A percentile compares a stretch with the other conserved stretches of the same genome.
Conservation (phyloP, 495 filamentous ascomycete species). For the Podospora anserina region DNA sequence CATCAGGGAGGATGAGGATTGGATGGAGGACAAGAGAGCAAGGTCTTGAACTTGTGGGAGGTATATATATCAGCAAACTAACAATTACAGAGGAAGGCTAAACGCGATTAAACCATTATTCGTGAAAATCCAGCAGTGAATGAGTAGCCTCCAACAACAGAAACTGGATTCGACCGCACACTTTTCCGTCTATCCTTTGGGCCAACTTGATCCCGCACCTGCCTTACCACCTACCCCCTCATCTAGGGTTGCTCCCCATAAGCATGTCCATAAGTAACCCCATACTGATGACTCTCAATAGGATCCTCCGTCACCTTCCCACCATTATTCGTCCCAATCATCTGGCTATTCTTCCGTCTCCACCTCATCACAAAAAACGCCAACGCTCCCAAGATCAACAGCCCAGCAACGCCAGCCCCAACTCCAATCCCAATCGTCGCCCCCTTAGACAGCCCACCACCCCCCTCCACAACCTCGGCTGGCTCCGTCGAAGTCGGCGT, state of each 20-base stretch:
- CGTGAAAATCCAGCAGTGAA: neutral
- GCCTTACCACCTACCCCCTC: neutral
- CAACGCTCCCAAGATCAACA: neutral
- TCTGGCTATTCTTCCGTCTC: neutral
- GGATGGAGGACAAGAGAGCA: neutral
- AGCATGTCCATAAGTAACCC: neutral
- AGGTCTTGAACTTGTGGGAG: neutral
- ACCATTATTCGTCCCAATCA: neutral
- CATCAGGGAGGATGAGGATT: slow-evolving; percentile 16
- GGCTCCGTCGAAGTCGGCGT: neutral
- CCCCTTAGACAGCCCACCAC: neutral
- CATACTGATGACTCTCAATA: slow-evolving; percentile 1
- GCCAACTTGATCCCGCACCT: neutral
- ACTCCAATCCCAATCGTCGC: neutral
- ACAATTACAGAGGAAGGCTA: neutral
- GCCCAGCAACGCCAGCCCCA: neutral
- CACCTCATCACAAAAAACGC: neutral
- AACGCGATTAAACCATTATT: neutral
- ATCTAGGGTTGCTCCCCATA: neutral
- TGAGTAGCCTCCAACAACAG: neutral
- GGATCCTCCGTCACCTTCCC: neutral
- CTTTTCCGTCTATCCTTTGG: neutral
- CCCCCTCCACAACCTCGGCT: neutral
- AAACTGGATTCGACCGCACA: neutral
- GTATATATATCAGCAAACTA: neutral